Conservation (phyloP, 1,284 basidiomycete species). For the Ceratobasidium sp. region DNA sequence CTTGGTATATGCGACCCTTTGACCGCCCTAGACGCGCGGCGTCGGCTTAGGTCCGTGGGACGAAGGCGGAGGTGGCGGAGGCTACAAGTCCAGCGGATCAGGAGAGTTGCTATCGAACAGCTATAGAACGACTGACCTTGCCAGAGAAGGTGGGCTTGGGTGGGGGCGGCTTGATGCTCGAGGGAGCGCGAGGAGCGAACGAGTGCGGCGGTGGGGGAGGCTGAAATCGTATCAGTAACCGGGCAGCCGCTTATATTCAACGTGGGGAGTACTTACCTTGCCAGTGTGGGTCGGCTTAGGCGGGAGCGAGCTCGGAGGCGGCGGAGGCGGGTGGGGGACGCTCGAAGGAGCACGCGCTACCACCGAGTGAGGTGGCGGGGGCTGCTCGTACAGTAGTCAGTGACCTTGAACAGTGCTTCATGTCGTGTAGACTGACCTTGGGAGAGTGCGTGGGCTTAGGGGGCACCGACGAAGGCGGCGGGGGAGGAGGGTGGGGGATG, state of each 20-base stretch:
- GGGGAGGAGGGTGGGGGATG: background rate
- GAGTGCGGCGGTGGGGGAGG: conserved; percentile 7
- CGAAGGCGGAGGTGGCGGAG: conserved; percentile 21
- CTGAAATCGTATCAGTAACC: background rate
- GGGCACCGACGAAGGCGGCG: background rate
- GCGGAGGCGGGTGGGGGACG: background rate
- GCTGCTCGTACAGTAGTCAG: background rate
- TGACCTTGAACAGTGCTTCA: background rate
- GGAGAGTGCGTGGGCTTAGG: conserved; percentile 20
- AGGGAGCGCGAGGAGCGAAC: conserved; percentile 15
- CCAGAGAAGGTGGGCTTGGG: conserved; percentile 13
- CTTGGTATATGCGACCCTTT: background rate
- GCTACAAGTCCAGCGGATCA: conserved; percentile 9
- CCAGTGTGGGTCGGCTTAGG: conserved; percentile 18
- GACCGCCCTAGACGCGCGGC: background rate
- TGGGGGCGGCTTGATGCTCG: conserved; percentile 17
- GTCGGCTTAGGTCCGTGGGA: conserved; percentile 17
- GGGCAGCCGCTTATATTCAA: background rate
- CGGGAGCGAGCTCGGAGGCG: conserved; percentile 3
- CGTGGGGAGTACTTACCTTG: background rate
- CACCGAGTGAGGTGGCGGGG: conserved; percentile 32
- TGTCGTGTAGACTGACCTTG: background rate
- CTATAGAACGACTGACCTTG: background rate
- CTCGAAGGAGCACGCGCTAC: conserved; percentile 22
- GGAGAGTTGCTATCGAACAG: too few species aligned